Conservation (phyloP, 1,139 yeast species). For the Nakaseomyces sp. region DNA sequence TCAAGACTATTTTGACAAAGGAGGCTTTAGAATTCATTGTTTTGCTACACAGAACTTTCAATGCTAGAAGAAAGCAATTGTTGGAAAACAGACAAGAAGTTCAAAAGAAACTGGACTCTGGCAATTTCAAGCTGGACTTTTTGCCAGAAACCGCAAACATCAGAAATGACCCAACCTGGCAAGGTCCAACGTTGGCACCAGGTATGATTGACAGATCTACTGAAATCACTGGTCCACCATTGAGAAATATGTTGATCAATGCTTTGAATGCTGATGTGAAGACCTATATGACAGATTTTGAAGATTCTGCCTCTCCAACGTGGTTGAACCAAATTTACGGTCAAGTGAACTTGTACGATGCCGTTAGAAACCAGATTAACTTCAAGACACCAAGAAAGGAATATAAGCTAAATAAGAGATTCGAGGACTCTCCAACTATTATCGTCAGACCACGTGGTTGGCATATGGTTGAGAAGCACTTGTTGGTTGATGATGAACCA, state of each 20-base stretch:
- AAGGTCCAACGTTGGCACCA: slow-evolving; percentile 57
- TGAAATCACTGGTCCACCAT: slow-evolving; percentile 86
- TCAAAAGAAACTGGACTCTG: slow-evolving; percentile 53
- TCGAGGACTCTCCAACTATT: slow-evolving; percentile 56
- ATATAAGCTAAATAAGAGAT: slow-evolving; percentile 40
- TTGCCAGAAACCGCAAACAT: slow-evolving; percentile 57
- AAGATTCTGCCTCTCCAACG: slow-evolving; percentile 92
- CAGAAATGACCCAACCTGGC: slow-evolving; percentile 68
- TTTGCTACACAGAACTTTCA: slow-evolving; percentile 63
- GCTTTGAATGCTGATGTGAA: slow-evolving; percentile 85
- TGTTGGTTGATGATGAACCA: slow-evolving; percentile 63
- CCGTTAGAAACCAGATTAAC: slow-evolving; percentile 57
- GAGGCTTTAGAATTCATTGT: slow-evolving; percentile 67
- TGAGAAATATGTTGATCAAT: slow-evolving; percentile 87
- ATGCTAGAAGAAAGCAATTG: slow-evolving; percentile 47
- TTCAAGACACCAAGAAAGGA: slow-evolving; percentile 44
- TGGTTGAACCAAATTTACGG: slow-evolving; percentile 85
- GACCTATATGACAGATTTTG: slow-evolving; percentile 93
- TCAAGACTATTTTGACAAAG: slow-evolving; percentile 38
- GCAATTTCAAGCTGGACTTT: slow-evolving; percentile 47
- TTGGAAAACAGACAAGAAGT: slow-evolving; percentile 52
- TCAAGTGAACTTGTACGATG: slow-evolving; percentile 88
- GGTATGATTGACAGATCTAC: slow-evolving; percentile 63
- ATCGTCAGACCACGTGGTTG: slow-evolving; percentile 84
- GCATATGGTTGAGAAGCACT: slow-evolving; percentile 72